phyloP scores from a whole-genome alignment of 768 basidiomycete species.

The Leccinum subtestaceum region DNA sequence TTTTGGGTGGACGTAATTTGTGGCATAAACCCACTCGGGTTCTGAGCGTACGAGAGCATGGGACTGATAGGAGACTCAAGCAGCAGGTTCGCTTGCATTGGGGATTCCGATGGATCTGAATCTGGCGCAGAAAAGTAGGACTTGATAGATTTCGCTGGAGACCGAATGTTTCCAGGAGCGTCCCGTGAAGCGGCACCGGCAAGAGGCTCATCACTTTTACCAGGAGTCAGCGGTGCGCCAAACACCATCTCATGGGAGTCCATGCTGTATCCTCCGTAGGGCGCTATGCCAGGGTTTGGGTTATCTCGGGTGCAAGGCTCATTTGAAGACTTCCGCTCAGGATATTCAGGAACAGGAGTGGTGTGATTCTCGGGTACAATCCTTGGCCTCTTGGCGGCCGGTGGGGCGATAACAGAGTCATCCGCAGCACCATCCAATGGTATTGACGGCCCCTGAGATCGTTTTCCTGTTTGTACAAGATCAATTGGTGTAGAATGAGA shows the following conservation, averaged over 20 bases:
- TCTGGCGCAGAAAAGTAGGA: conserved; percentile 39
- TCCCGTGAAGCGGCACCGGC: not conserved
- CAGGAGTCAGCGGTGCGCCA: conserved; percentile 1
- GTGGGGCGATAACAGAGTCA: conserved; percentile 18
- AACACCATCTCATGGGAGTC: not conserved
- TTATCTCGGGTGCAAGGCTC: conserved; percentile 5
- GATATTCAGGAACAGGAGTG: not conserved
- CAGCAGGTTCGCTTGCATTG: conserved; percentile 23
- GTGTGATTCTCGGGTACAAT: conserved; percentile 4
- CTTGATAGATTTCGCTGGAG: conserved; percentile 33
- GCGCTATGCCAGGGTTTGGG: not conserved
- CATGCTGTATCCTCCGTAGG: not conserved
- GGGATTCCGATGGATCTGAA: conserved; percentile 31
- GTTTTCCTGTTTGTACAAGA: conserved; percentile 25
- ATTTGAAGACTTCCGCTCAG: conserved; percentile 8
- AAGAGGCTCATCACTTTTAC: conserved; percentile 1
- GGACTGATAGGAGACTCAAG: conserved; percentile 35
- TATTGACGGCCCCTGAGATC: conserved; percentile 26
- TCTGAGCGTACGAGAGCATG: conserved; percentile 36
- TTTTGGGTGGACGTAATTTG: conserved; percentile 37
- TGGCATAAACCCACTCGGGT: conserved; percentile 36
- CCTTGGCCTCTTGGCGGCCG: conserved; percentile 25
- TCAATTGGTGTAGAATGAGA: conserved; percentile 17
- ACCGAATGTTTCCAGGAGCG: conserved; percentile 18
- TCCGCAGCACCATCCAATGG: conserved; percentile 25